Conservation (phyloP, 371 early-diverging fungal species). For the Catenaria anguillulae region DNA sequence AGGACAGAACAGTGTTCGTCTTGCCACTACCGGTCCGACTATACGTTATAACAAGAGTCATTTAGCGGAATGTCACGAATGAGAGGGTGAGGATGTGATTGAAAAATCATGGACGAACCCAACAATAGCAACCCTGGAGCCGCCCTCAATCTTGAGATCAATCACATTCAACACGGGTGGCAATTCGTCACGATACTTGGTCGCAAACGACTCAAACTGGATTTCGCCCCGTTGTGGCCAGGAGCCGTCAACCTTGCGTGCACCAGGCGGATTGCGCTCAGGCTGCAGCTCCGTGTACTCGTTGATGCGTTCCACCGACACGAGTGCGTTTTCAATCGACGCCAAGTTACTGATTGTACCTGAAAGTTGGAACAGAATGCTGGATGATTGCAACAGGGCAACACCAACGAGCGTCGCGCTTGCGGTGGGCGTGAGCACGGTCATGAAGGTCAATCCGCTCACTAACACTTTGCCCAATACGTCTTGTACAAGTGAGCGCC, state of each 20-base stretch:
- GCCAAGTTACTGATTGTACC: conserved; percentile 40
- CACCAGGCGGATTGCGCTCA: conserved; percentile 26
- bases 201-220: conserved; percentile 13
- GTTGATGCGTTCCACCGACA: conserved; percentile 30
- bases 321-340: conserved; percentile 23
- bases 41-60: too few species aligned
- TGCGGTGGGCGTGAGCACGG: too few species aligned
- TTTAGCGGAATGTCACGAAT: too few species aligned
- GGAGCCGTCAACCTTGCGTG: conserved; percentile 11
- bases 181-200: conserved; percentile 13
- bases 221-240: conserved; percentile 29
- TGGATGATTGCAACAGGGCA: neutral
- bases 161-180: conserved; percentile 11
- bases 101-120: conserved; percentile 19
- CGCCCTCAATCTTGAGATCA: conserved; percentile 12
- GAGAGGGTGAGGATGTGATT: too few species aligned
- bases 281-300: conserved; percentile 24
- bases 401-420: neutral
- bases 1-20: conserved; percentile 31
- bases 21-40: conserved; percentile 48
- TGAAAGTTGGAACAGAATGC: conserved; percentile 60
- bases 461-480: too few species aligned
- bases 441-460: too few species aligned
- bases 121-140: conserved; percentile 25
- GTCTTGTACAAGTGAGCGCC: too few species aligned